Percentiles rank a stretch among this genome's conserved stretches.
These are phyloP conservation scores for Aspergillus avenaceus DNA, from an alignment of 495 filamentous ascomycete genomes.

Conservation along the genomic window DNA sequence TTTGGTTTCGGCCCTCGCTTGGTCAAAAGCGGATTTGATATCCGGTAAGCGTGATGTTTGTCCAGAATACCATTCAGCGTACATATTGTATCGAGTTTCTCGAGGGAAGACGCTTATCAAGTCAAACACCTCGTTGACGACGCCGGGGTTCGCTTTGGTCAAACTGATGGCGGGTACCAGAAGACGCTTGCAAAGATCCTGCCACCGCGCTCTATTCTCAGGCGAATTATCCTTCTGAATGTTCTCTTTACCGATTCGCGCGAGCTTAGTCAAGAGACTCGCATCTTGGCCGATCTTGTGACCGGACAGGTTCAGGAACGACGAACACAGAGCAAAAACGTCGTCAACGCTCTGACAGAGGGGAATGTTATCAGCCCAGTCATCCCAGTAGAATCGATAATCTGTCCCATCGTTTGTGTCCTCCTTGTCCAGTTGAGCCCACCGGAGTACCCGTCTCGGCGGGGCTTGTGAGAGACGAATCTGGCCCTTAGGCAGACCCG, in stretches of 20 bases:
- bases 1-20: constrained; percentile 70
- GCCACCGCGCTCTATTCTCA: constrained; percentile 68
- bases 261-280: constrained; percentile 69
- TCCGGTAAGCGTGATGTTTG: constrained; percentile 70
- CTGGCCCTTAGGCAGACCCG: constrained; percentile 59
- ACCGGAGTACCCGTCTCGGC: constrained; percentile 61
- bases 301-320: constrained; percentile 78
- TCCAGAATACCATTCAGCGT: constrained; percentile 86
- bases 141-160: constrained; percentile 72
- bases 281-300: constrained; percentile 85
- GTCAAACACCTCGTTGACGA: constrained; percentile 79
- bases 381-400: constrained; percentile 95
- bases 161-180: constrained; percentile 82
- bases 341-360: constrained; percentile 88
- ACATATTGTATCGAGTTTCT: constrained; percentile 78
- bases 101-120: constrained; percentile 75
- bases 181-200: constrained; percentile 73
- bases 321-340: constrained; percentile 80
- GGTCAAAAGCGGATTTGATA: constrained; percentile 73
- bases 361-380: constrained; percentile 92
- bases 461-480: constrained; percentile 53
- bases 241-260: constrained; percentile 74
- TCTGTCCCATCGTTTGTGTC: constrained; percentile 67
- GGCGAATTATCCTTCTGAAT: constrained; percentile 65
- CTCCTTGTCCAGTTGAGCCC: constrained; percentile 73